Evolutionary conservation across 2,329 filamentous ascomycete species (phyloP).

Genomic region (Helicocarpus griseus): DNA sequence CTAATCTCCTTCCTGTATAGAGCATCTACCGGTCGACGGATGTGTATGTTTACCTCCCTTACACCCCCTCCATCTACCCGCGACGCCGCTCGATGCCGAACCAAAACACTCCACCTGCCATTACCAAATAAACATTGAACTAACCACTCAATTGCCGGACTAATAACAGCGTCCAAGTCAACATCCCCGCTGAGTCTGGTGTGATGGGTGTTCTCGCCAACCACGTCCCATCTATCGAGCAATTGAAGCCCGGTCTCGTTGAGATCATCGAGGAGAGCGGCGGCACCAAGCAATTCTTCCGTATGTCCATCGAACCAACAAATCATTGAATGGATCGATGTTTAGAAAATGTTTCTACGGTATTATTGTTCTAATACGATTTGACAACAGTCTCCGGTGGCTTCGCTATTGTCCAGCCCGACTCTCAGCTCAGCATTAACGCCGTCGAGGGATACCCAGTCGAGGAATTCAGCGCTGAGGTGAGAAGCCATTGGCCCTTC

Average conservation of each 20-base stretch:
- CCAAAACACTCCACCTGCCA: no score
- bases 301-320: slow-evolving; percentile 57
- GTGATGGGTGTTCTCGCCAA: slow-evolving; percentile 99
- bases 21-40: slow-evolving; percentile 61
- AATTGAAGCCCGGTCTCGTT: slow-evolving; percentile 91
- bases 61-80: background rate
- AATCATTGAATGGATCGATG: background rate
- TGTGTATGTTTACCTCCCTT: slow-evolving; percentile 46
- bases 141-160: slow-evolving; percentile 48
- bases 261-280: slow-evolving; percentile 93
- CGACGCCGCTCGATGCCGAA: no score
- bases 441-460: slow-evolving; percentile 89
- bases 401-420: slow-evolving; percentile 93
- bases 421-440: slow-evolving; percentile 94
- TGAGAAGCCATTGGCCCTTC: slow-evolving; percentile 22
- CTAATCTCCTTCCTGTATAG: slow-evolving; percentile 32
- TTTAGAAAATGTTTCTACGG: background rate
- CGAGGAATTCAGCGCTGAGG: slow-evolving; percentile 90
- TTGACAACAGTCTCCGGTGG: slow-evolving; percentile 70
- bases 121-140: slow-evolving; percentile 5
- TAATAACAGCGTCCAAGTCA: slow-evolving; percentile 76
- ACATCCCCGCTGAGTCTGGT: slow-evolving; percentile 93
- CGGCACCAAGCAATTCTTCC: slow-evolving; percentile 90
- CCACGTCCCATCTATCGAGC: slow-evolving; percentile 98
- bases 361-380: slow-evolving; percentile 2